These are phyloP conservation scores for Oleoguttula mirabilis DNA, from an alignment of 495 filamentous ascomycete genomes.

Conservation along the genomic window DNA sequence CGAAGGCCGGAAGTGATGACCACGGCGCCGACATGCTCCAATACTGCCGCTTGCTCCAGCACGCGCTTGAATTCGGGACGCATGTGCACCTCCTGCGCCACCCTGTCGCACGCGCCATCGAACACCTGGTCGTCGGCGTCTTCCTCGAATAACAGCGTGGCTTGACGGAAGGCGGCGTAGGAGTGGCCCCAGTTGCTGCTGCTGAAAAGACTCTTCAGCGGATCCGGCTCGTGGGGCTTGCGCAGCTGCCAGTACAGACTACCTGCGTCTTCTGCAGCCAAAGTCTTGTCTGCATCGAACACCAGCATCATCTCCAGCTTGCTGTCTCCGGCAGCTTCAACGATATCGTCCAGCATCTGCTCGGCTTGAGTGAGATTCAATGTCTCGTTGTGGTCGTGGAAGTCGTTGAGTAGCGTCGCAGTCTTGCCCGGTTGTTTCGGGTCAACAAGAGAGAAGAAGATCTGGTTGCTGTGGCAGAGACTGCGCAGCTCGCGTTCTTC, in stretches of 20 bases:
- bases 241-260: slow-evolving; percentile 39
- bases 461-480: slow-evolving; percentile 37
- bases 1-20: slow-evolving; percentile 48
- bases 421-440: not conserved
- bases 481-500: slow-evolving; percentile 40
- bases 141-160: slow-evolving; percentile 45
- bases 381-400: slow-evolving; percentile 3
- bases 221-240: slow-evolving; percentile 15
- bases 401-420: not conserved
- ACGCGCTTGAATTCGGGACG: slow-evolving; percentile 40
- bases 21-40: slow-evolving; percentile 38
- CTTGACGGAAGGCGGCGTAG: slow-evolving; percentile 47
- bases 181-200: slow-evolving; percentile 36
- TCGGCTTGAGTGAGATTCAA: slow-evolving; percentile 33
- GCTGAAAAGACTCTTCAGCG: slow-evolving; percentile 41
- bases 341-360: slow-evolving; percentile 30
- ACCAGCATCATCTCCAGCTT: slow-evolving; percentile 38
- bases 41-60: slow-evolving; percentile 28
- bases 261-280: slow-evolving; percentile 45
- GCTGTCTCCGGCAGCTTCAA: slow-evolving; percentile 18
- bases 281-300: slow-evolving; percentile 48
- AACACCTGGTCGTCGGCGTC: slow-evolving; percentile 32
- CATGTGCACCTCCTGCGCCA: slow-evolving; percentile 36
- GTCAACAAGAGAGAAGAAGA: slow-evolving; percentile 36
- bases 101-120: slow-evolving; percentile 35